These are phyloP conservation scores for Plenodomus lindquistii DNA, from an alignment of 2,329 filamentous ascomycete species.

Conservation along the genomic window DNA sequence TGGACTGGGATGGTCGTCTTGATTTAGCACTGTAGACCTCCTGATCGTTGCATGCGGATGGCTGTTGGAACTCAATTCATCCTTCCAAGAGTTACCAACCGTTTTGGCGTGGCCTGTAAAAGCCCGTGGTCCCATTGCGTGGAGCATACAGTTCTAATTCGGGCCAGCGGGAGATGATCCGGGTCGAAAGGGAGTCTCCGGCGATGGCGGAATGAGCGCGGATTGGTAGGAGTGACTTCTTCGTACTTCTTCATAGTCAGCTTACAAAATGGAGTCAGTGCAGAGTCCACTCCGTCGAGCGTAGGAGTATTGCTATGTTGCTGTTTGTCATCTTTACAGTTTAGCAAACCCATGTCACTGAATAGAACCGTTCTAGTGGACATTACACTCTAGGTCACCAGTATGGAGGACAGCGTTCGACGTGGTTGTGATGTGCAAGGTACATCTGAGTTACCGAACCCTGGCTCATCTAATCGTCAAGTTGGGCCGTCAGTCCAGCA, in stretches of 20 bases:
- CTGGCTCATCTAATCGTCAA: neutral
- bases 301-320: neutral
- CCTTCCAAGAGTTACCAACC: neutral
- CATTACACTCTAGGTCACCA: neutral
- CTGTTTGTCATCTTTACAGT: neutral
- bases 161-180: neutral
- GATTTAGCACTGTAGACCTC: neutral
- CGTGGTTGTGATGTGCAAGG: neutral
- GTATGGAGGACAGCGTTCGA: neutral
- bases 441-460: neutral
- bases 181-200: neutral
- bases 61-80: neutral
- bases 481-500: too few species aligned
- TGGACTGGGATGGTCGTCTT: neutral
- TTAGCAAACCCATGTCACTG: neutral
- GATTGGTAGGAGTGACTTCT: too few species aligned
- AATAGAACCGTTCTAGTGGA: neutral
- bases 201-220: too few species aligned
- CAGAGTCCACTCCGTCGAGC: neutral
- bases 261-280: neutral
- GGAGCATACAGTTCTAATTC: neutral
- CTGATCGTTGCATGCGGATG: neutral
- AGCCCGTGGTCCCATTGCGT: neutral
- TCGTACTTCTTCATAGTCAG: neutral
- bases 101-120: neutral